These are phyloP conservation scores for Penicillium argentinense DNA, from an alignment of 495 filamentous ascomycete species.

Conservation along the genomic window DNA sequence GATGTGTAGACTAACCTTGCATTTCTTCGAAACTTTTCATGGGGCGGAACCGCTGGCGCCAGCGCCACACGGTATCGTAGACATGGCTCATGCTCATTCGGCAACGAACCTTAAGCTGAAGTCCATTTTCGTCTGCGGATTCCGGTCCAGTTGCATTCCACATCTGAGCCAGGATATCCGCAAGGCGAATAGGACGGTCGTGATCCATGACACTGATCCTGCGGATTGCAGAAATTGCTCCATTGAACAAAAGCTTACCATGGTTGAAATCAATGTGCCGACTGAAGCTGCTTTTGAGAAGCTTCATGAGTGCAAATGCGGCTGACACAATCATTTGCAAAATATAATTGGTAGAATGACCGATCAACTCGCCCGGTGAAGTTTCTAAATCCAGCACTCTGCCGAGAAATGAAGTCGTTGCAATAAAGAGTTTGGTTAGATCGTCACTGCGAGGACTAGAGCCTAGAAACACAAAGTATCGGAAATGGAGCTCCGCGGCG, in stretches of 20 bases:
- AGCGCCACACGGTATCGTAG: constrained; percentile 51
- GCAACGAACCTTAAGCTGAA: constrained; percentile 48
- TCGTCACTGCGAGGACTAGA: constrained; percentile 63
- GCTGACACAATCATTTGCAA: constrained; percentile 91
- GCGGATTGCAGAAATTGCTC: constrained; percentile 74
- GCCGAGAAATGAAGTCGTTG: constrained; percentile 55
- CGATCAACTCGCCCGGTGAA: constrained; percentile 55
- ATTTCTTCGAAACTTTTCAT: constrained; percentile 42
- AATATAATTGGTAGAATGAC: constrained; percentile 81
- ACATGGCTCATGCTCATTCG: constrained; percentile 55
- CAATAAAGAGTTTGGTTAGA: constrained; percentile 66
- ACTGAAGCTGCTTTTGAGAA: constrained; percentile 78
- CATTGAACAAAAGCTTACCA: constrained; percentile 74
- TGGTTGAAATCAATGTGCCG: constrained; percentile 66
- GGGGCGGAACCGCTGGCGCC: constrained; percentile 47
- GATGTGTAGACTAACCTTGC: constrained; percentile 31
- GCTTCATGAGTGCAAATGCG: constrained; percentile 81
- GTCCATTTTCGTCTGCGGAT: constrained; percentile 34
- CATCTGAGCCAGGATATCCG: constrained; percentile 50
- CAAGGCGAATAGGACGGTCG: constrained; percentile 67
- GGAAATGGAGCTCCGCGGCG: constrained; percentile 44
- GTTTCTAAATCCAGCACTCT: constrained; percentile 50
- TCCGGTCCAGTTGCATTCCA: constrained; percentile 45
- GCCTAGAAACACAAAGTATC: constrained; percentile 48
- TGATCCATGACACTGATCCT: constrained; percentile 80